Evolutionary conservation across 148 eudicot genomes (phyloP).

Genomic region (Silene latifolia): DNA sequence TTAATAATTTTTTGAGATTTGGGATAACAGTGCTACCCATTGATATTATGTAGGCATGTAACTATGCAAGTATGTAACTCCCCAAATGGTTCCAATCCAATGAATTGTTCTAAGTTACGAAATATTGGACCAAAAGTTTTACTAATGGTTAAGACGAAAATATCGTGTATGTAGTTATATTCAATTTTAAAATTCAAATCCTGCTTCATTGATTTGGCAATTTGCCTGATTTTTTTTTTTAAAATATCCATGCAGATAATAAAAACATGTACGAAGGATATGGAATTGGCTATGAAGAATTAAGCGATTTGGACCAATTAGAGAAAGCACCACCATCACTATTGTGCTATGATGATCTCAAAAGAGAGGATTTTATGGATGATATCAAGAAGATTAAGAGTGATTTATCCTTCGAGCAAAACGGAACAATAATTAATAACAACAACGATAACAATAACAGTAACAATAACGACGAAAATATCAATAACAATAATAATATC

Average conservation of each 20-base stretch:
- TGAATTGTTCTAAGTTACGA: too few species aligned
- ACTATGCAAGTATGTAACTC: too few species aligned
- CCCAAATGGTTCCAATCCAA: too few species aligned
- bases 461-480: not conserved
- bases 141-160: not conserved
- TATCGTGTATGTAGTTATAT: not conserved
- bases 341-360: slow-evolving; percentile 8
- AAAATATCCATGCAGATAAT: slow-evolving; percentile 17
- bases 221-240: not conserved
- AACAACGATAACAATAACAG: not conserved
- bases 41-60: too few species aligned
- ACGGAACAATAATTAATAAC: not conserved
- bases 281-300: slow-evolving; percentile 8
- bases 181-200: too few species aligned
- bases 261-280: slow-evolving; percentile 10
- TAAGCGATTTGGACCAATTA: slow-evolving; percentile 13
- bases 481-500: not conserved
- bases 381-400: slow-evolving; percentile 11
- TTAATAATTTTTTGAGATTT: too few species aligned
- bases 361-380: not conserved
- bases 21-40: too few species aligned
- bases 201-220: too few species aligned
- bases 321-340: slow-evolving; percentile 18
- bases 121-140: too few species aligned
- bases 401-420: not conserved